phyloP scores from a whole-genome alignment of 352 stramenopile species.

The Globisporangium apiculatum region DNA sequence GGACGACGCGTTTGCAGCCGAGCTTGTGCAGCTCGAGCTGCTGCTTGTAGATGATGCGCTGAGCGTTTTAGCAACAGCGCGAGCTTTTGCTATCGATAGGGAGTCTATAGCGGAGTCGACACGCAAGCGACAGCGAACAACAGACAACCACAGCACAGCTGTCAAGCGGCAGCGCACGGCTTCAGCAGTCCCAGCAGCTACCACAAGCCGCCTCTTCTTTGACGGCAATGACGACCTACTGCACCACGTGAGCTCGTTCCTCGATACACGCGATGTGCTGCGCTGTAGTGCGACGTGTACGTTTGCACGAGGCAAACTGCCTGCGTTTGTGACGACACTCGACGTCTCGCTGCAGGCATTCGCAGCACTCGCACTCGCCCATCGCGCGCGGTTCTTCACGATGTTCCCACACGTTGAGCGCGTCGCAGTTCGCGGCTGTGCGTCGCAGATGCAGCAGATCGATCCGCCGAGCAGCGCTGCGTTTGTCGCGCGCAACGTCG shows the following conservation, averaged over 20 bases:
- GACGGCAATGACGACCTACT: constrained; percentile 38
- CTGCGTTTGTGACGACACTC: constrained; percentile 29
- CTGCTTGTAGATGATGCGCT: not conserved
- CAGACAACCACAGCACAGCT: not conserved
- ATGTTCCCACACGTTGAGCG: constrained; percentile 34
- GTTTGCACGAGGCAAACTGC: constrained; percentile 21
- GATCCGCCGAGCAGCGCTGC: constrained; percentile 36
- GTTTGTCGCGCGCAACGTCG: constrained; percentile 30
- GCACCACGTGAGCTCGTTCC: constrained; percentile 34
- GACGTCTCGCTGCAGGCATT: constrained; percentile 20
- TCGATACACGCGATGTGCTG: constrained; percentile 25
- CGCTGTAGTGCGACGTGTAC: constrained; percentile 28
- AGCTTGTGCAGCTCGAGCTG: constrained; percentile 7
- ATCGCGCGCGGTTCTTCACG: constrained; percentile 21
- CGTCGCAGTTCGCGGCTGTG: constrained; percentile 24
- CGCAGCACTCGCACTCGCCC: constrained; percentile 12
- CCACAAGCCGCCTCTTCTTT: constrained; percentile 29
- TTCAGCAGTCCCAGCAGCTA: not conserved
- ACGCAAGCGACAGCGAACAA: not conserved
- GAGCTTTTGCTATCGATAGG: no score
- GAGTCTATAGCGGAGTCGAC: no score
- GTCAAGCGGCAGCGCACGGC: not conserved
- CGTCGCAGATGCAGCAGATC: constrained; percentile 26
- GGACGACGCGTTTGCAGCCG: constrained; percentile 23
- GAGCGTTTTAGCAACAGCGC: not conserved